A percentile compares a stretch with the other conserved stretches of the same genome.
These are phyloP conservation scores for Globisporangium takayamanum DNA, from an alignment of 352 stramenopile species.

Conservation along the genomic window DNA sequence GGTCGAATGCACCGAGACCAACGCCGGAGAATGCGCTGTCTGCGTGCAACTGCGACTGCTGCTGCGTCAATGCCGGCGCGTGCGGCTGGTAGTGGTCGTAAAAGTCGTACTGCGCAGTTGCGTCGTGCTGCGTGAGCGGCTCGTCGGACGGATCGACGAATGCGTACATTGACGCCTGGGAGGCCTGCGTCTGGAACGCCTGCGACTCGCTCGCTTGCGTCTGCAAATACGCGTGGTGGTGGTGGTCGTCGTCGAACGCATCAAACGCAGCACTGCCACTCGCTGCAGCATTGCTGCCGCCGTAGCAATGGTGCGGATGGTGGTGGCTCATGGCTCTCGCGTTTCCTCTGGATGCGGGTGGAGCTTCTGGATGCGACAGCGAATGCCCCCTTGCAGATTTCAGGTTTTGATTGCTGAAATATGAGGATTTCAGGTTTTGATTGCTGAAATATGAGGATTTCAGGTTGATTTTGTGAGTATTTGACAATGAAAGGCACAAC, in stretches of 20 bases:
- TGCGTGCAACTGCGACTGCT: slow-evolving; percentile 7
- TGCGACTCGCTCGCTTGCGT: slow-evolving; percentile 27
- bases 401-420: not conserved
- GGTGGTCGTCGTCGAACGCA: slow-evolving; percentile 29
- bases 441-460: not conserved
- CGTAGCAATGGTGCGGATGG: not conserved
- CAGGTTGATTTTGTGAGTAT: not conserved
- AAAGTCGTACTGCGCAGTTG: slow-evolving; percentile 34
- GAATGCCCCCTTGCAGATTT: not conserved
- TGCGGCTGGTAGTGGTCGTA: slow-evolving; percentile 55
- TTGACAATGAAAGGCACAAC: not conserved
- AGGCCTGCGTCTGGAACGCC: slow-evolving; percentile 41
- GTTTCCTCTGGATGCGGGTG: not conserved
- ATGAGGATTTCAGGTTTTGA: not conserved
- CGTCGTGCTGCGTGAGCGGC: slow-evolving; percentile 26
- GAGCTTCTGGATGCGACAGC: not conserved
- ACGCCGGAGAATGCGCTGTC: slow-evolving; percentile 3
- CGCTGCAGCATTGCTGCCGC: not conserved
- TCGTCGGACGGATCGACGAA: slow-evolving; percentile 59
- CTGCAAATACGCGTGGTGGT: slow-evolving; percentile 35
- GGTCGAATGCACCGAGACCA: slow-evolving; percentile 12
- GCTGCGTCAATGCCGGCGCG: not conserved
- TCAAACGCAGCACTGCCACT: slow-evolving; percentile 20
- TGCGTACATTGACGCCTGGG: slow-evolving; percentile 44
- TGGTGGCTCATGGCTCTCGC: not conserved